A percentile compares a stretch with the other conserved stretches of the same genome.
phyloP scores from a whole-genome alignment of 1,139 yeast genomes.

The Protomyces inundatus region DNA sequence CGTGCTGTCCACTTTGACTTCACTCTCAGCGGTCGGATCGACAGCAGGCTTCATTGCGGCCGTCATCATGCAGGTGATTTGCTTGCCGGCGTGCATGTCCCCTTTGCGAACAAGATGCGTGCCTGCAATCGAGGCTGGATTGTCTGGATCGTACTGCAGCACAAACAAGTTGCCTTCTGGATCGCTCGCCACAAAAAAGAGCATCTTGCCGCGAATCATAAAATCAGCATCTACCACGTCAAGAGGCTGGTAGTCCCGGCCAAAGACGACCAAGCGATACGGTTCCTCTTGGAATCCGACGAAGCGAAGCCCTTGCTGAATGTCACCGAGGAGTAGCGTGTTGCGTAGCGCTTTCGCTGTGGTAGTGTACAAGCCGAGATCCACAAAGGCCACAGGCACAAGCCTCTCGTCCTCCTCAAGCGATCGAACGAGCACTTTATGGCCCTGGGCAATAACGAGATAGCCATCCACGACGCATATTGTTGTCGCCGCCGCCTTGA shows the following conservation, averaged over 20 bases:
- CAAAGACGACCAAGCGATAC: constrained; percentile 71
- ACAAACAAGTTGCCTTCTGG: constrained; percentile 64
- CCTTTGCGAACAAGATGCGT: constrained; percentile 65
- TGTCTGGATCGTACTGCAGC: constrained; percentile 82
- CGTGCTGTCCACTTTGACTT: constrained; percentile 47
- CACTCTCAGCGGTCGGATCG: constrained; percentile 44
- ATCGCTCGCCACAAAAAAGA: constrained; percentile 67
- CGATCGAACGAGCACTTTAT: constrained; percentile 65
- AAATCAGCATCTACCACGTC: constrained; percentile 66
- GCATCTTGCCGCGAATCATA: constrained; percentile 62
- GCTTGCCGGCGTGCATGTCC: constrained; percentile 63
- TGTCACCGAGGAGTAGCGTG: constrained; percentile 70
- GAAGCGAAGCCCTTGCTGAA: constrained; percentile 71
- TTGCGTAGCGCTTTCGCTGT: constrained; percentile 82
- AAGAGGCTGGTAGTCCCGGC: constrained; percentile 63
- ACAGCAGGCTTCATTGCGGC: not conserved
- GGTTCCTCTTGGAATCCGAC: constrained; percentile 93
- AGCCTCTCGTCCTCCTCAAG: constrained; percentile 73
- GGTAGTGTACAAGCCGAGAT: constrained; percentile 70
- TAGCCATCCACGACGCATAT: constrained; percentile 80
- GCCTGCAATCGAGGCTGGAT: constrained; percentile 70
- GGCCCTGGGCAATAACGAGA: constrained; percentile 81
- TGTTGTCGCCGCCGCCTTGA: constrained; percentile 79
- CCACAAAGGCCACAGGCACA: constrained; percentile 90
- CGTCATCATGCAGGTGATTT: constrained; percentile 52